Conservation (phyloP, 2,329 filamentous ascomycete species). For the Pseudogymnoascus sp. region DNA sequence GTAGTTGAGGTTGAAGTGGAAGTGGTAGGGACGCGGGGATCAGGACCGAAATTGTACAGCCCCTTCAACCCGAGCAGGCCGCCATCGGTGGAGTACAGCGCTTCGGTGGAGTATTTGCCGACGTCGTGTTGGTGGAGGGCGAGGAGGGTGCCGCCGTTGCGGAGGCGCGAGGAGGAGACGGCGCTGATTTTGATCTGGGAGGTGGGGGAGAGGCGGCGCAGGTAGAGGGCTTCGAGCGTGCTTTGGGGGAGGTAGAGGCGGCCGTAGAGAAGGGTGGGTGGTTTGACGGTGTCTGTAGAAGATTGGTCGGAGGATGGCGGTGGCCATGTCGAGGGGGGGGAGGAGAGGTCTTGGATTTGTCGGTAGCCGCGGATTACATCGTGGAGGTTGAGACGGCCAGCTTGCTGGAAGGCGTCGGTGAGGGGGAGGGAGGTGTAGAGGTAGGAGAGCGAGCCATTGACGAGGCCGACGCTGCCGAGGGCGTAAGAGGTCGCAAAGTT, state of each 20-base stretch:
- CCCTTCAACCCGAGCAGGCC: conserved; percentile 80
- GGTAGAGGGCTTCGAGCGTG: conserved; percentile 76
- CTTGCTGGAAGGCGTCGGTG: conserved; percentile 52
- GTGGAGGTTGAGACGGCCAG: conserved; percentile 67
- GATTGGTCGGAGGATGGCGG: not conserved
- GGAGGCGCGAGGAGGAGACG: conserved; percentile 64
- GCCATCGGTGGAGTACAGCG: conserved; percentile 86
- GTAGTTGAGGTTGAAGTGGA: conserved; percentile 19
- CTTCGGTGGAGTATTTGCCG: conserved; percentile 82
- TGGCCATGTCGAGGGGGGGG: conserved; percentile 41
- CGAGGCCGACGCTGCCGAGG: conserved; percentile 78
- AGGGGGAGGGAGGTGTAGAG: conserved; percentile 86
- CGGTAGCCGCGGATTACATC: conserved; percentile 77
- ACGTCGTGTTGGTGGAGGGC: conserved; percentile 73
- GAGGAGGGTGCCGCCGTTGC: conserved; percentile 69
- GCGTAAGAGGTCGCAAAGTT: conserved; percentile 94
- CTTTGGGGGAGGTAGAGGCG: conserved; percentile 77
- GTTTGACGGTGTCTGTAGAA: conserved; percentile 34
- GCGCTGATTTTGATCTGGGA: conserved; percentile 74
- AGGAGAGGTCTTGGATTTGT: conserved; percentile 61
- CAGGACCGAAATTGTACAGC: conserved; percentile 80
- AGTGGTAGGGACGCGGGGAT: conserved; percentile 21
- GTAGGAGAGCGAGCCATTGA: conserved; percentile 96
- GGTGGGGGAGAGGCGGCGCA: conserved; percentile 69
- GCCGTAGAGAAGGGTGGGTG: conserved; percentile 62